These are phyloP conservation scores for Microascus cirrosus DNA, from an alignment of 2,329 filamentous ascomycete species.

Conservation along the genomic window DNA sequence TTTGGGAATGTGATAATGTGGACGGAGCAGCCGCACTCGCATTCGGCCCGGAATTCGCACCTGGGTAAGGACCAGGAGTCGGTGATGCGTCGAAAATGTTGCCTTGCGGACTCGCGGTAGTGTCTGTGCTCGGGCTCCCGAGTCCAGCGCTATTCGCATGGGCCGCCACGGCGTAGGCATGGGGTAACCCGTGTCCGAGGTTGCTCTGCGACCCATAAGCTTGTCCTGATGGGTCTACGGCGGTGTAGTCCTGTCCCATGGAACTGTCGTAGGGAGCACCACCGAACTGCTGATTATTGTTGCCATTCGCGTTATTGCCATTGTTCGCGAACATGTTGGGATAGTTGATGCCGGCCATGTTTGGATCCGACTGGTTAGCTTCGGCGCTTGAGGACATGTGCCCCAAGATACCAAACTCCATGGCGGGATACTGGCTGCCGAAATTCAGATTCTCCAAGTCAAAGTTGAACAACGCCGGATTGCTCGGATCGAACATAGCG, in stretches of 20 bases:
- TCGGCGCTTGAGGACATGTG: constrained; percentile 94
- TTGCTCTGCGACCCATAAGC: constrained; percentile 43
- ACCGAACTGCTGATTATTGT: not conserved
- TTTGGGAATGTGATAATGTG: constrained; percentile 15
- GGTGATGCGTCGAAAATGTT: constrained; percentile 43
- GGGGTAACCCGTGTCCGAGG: constrained; percentile 50
- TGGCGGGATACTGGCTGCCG: constrained; percentile 87
- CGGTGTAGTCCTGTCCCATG: constrained; percentile 39
- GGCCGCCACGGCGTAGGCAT: constrained; percentile 56
- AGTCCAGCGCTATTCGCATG: constrained; percentile 51
- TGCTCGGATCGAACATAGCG: constrained; percentile 76
- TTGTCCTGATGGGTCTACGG: constrained; percentile 34
- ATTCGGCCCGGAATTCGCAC: not conserved
- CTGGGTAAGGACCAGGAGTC: constrained; percentile 5
- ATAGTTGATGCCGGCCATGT: constrained; percentile 28
- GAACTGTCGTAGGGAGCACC: constrained; percentile 32
- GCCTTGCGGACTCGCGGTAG: constrained; percentile 48
- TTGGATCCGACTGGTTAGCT: constrained; percentile 56
- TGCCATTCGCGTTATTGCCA: not conserved
- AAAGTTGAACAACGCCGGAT: constrained; percentile 90
- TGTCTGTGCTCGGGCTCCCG: constrained; percentile 53
- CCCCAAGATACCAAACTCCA: constrained; percentile 92
- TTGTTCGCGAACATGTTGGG: not conserved
- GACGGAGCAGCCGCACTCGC: not conserved
- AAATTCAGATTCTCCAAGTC: constrained; percentile 65